These are phyloP conservation scores for Aspergillaceae sp. DNA, from an alignment of 2,329 filamentous ascomycete species.

Conservation along the genomic window DNA sequence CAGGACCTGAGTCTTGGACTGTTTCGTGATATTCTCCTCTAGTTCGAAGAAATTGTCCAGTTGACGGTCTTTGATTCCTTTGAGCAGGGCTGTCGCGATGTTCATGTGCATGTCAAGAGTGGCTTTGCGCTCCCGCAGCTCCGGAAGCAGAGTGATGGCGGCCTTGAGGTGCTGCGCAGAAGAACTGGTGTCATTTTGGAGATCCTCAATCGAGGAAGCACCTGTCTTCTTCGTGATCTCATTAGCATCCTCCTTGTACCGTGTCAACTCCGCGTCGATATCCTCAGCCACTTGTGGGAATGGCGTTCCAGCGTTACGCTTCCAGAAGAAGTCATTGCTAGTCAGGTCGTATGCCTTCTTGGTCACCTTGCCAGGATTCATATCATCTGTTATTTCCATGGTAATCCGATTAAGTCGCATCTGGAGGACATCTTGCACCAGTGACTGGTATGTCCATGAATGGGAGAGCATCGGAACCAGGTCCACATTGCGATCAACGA, in stretches of 20 bases:
- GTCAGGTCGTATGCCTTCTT: constrained; percentile 89
- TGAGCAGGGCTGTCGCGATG: constrained; percentile 69
- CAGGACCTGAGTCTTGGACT: constrained; percentile 79
- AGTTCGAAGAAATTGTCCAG: constrained; percentile 94
- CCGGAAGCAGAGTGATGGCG: constrained; percentile 84
- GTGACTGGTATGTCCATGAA: constrained; percentile 81
- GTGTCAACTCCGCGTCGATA: constrained; percentile 84
- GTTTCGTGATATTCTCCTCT: constrained; percentile 86
- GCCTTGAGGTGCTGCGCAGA: constrained; percentile 93
- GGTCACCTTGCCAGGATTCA: constrained; percentile 61
- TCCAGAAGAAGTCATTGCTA: constrained; percentile 92
- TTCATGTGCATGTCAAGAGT: constrained; percentile 98
- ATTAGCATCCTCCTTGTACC: constrained; percentile 90
- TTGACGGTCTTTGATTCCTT: constrained; percentile 88
- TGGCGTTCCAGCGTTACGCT: constrained; percentile 77
- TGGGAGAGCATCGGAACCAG: constrained; percentile 98
- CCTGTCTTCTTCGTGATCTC: constrained; percentile 95
- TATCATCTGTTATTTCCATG: constrained; percentile 74
- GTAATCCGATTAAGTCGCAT: constrained; percentile 91
- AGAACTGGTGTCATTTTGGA: constrained; percentile 79
- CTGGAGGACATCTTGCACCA: constrained; percentile 68
- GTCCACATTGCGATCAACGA: constrained; percentile 92
- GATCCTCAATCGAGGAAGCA: constrained; percentile 81
- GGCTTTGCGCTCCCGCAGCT: constrained; percentile 86
- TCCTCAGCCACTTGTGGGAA: constrained; percentile 96